Conservation (phyloP, 495 filamentous ascomycete species). For the Talaromyces trachyspermus region DNA sequence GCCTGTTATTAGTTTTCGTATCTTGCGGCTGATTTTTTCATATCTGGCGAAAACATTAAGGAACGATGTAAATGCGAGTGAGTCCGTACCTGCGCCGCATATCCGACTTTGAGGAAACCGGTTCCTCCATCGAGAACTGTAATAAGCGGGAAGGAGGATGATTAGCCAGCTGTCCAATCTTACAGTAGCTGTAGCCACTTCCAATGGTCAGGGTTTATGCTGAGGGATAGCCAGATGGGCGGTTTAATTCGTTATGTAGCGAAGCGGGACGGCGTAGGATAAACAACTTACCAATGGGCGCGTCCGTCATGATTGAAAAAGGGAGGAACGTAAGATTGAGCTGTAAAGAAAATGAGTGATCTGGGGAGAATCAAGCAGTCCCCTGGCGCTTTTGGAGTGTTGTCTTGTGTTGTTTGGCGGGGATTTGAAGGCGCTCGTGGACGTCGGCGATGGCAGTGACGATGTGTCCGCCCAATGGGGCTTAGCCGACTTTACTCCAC, state of each 20-base stretch:
- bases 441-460: not conserved
- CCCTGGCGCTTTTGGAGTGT: no score
- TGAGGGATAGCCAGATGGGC: constrained; percentile 13
- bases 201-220: no score
- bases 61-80: constrained; percentile 9
- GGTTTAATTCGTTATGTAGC: constrained; percentile 21
- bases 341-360: no score
- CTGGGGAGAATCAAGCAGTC: no score
- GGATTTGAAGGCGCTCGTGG: no score
- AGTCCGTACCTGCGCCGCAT: constrained; percentile 80
- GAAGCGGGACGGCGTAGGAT: constrained; percentile 17
- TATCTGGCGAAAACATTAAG: constrained; percentile 8
- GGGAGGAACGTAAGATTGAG: no score
- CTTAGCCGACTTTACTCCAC: constrained; percentile 4
- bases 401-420: no score
- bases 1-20: no score
- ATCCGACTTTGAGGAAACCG: constrained; percentile 98
- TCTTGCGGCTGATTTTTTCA: no score
- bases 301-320: constrained; percentile 53
- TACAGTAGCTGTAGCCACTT: no score
- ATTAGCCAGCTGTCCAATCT: no score
- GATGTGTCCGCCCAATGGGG: constrained; percentile 1
- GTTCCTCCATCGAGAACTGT: constrained; percentile 99
- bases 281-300: constrained; percentile 58
- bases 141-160: no score